Conservation (phyloP, 257 asterid species). For the Solanum appendiculatum region DNA sequence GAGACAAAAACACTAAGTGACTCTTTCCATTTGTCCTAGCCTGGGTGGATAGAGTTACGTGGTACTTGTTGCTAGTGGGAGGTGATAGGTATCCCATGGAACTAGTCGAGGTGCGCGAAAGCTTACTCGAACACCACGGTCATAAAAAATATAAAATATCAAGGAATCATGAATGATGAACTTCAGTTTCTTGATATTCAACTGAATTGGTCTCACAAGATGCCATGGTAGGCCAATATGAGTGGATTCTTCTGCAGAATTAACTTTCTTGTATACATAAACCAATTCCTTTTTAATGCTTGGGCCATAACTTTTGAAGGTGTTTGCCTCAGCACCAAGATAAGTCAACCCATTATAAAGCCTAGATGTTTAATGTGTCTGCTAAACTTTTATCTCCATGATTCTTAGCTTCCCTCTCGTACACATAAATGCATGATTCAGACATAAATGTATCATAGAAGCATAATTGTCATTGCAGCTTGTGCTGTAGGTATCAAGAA, state of each 20-base stretch:
- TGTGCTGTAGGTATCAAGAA: neutral
- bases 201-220: neutral
- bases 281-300: neutral
- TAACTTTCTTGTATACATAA: neutral
- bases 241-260: neutral
- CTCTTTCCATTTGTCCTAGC: too few relatives aligned
- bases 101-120: too few relatives aligned
- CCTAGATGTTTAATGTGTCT: neutral
- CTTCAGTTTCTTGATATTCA: neutral
- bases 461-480: neutral
- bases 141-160: too few relatives aligned
- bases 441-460: neutral
- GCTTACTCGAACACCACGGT: too few relatives aligned
- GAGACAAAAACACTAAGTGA: too few relatives aligned
- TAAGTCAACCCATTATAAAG: neutral
- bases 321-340: neutral
- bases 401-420: neutral
- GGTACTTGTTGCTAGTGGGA: too few relatives aligned
- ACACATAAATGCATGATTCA: neutral
- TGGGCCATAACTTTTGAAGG: neutral
- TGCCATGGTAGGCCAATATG: neutral
- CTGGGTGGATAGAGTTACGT: too few relatives aligned
- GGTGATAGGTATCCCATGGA: too few relatives aligned
- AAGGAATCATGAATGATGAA: neutral
- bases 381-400: neutral